Evolutionary conservation across 768 basidiomycete genomes (phyloP), one percentile per base, ranked within the genome.

Genomic region (Psilocybe tampanensis): DNA sequence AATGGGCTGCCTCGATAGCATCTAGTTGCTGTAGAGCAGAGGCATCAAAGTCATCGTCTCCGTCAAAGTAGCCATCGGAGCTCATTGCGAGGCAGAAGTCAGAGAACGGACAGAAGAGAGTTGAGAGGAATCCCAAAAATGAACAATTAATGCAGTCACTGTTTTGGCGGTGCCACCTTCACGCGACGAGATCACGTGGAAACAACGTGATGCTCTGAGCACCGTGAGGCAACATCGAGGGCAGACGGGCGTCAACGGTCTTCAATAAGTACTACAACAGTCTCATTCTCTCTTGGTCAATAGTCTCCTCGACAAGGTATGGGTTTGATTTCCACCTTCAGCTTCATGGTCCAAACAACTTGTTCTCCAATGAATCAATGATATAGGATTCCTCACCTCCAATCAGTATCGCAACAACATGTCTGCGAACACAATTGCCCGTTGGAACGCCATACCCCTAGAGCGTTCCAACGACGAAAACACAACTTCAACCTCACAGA

Each of bases 51-150:
- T 76, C 80, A 26, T 88, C 86, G 59, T 85, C 85, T n/a, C 60
- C 66, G 59, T 83, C 82, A 67, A 89, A 92, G 66, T 86, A 90
- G 41, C 80, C 86, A 74, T 90, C 90, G 33, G 88, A 90, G 76
- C 85, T 89, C 89, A 92, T 90, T 9, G 29, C 29, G 9, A 29
- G 39, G 39, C 33, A 49, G 52, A 43, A 21, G 41, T 8, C 33
- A 48, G 21, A 44, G 9, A 47, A 44, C 36, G 12, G 12, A 29
- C 21, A 19, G 3, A 24, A 47, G 5, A 23, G 11, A 15, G 52
- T 29, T 32, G 26, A 15, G 17, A 23, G 7, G 1, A 18, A 24
- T 26, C 42, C 34, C 48, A 24, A 17, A 41, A 41, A 52, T 53
- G 26, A 33, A 32, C 22, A 44, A 56, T 13, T 36, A 23, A 36